These are phyloP conservation scores for Alternaria longipes DNA, from an alignment of 2,329 filamentous ascomycete genomes.

Conservation along the genomic window DNA sequence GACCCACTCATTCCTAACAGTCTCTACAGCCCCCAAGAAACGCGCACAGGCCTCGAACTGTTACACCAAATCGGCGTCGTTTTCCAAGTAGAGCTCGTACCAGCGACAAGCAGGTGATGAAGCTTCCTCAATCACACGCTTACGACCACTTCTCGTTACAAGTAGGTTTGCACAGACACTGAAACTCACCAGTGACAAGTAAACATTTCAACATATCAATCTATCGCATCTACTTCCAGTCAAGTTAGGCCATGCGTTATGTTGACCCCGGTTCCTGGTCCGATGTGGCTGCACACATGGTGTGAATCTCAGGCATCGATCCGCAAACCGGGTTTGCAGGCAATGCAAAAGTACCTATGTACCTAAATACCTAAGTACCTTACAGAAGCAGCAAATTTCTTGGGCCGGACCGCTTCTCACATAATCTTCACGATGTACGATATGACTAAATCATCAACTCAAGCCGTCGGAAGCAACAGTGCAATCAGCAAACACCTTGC, in stretches of 20 bases:
- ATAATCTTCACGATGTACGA: background rate
- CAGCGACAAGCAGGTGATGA: slow-evolving; percentile 7
- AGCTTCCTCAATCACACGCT: slow-evolving; percentile 21
- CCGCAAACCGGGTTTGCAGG: slow-evolving; percentile 31
- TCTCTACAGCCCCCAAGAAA: background rate
- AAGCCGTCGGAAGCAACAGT: background rate
- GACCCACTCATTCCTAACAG: background rate
- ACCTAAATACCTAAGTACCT: slow-evolving; percentile 30
- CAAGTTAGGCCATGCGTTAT: background rate
- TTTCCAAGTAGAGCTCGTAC: background rate
- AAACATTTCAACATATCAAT: slow-evolving; percentile 7
- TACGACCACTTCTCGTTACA: slow-evolving; percentile 25
- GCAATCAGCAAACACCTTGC: background rate
- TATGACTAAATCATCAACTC: background rate
- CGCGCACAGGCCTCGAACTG: background rate
- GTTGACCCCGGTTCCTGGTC: slow-evolving; percentile 12
- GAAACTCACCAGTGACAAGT: slow-evolving; percentile 3
- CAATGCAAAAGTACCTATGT: slow-evolving; percentile 23
- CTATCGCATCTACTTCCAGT: slow-evolving; percentile 6
- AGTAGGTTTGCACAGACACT: slow-evolving; percentile 17
- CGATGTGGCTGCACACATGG: slow-evolving; percentile 6
- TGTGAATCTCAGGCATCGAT: slow-evolving; percentile 14
- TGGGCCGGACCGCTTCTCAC: slow-evolving; percentile 2
- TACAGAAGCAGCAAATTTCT: background rate
- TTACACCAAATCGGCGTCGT: slow-evolving; percentile 2